Evolutionary conservation across 2,329 filamentous ascomycete genomes (phyloP).

Genomic region (Chalaropsis ovoidea): DNA sequence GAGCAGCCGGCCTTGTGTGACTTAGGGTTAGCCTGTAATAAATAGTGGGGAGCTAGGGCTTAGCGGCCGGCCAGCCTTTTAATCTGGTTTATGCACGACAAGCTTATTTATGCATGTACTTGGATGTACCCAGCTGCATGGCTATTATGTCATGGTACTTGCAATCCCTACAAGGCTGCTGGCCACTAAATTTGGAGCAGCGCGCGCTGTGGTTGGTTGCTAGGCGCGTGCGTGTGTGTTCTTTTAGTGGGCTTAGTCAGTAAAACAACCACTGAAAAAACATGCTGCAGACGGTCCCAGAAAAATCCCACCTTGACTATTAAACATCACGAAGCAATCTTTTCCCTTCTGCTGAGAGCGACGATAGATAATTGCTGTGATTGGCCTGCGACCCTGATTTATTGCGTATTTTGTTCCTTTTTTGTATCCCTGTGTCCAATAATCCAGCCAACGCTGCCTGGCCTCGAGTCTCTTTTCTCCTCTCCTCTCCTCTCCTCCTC

Average conservation of each 20-base stretch:
- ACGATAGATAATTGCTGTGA: not conserved
- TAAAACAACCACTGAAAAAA: not conserved
- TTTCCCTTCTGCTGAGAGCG: not conserved
- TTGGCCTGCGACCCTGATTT: not conserved
- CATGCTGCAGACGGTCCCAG: not conserved
- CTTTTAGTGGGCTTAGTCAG: conserved; percentile 5
- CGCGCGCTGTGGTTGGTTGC: conserved; percentile 5
- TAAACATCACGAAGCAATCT: not conserved
- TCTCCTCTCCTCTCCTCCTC: too few relatives aligned
- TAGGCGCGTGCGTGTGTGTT: not conserved
- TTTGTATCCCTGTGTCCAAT: not conserved
- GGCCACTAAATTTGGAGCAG: not conserved
- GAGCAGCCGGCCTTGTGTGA: not conserved
- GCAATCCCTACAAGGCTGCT: not conserved
- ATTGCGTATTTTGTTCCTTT: not conserved
- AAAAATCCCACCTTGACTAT: not conserved
- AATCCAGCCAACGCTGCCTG: not conserved
- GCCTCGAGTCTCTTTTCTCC: not conserved
- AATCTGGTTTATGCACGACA: not conserved
- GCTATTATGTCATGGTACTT: conserved; percentile 1
- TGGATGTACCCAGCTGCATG: not conserved
- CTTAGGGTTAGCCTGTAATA: not conserved
- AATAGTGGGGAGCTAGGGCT: not conserved
- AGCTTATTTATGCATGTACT: not conserved
- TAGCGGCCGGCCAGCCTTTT: not conserved